Evolutionary conservation across 2,329 filamentous ascomycete species (phyloP), one percentile per base, ranked within the genome.

Genomic region (Pseudogymnoascus sp.): DNA sequence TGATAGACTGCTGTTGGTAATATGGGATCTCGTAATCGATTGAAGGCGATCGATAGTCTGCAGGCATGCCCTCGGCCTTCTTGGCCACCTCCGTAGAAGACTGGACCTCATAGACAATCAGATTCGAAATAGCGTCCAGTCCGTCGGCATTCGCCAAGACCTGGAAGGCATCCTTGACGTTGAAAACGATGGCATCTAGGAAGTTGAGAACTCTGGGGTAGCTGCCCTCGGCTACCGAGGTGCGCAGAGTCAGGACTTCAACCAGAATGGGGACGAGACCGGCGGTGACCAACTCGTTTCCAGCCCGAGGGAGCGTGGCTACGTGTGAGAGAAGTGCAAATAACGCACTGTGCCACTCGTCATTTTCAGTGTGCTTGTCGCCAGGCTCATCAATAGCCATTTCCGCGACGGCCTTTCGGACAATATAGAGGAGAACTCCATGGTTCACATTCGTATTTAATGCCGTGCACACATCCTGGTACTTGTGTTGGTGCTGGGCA

Each of bases 401-500:
- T 66, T 92, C 90, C 16, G 88, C 87, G 63, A 97, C 90, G 8
- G 92, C 90, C 74, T 96, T 97, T 62, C 93, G 85, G 59, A 96
- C 88, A 67, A 97, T 84, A 71, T 97, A 97, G 68, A 97, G 88
- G 49, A 99, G 81, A 31, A 97, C 89, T 12, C 94, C 95, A 69
- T 99, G 95, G 69, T 96, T 97, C 38, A 97, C 93, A 68, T 93
- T 96, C 61, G 95, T 91, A 70, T 92, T 96, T 43, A 99, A 79
- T n/a, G 94, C 92, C 43, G 91, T 87, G 66, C 92, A 87, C 23
- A 99, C 88, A 72, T 99, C 94, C 35, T 85, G 79, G 31, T 88
- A 84, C 71, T 91, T 92, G 63, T 82, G 78, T 89, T 88, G 72
- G 91, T 91, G 71, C 86, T 89, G 6, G n/a, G 90, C 86, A 63